Base-by-base conservation (phyloP, 2,329 filamentous ascomycete genomes). In the Penicillium sp. region DNA sequence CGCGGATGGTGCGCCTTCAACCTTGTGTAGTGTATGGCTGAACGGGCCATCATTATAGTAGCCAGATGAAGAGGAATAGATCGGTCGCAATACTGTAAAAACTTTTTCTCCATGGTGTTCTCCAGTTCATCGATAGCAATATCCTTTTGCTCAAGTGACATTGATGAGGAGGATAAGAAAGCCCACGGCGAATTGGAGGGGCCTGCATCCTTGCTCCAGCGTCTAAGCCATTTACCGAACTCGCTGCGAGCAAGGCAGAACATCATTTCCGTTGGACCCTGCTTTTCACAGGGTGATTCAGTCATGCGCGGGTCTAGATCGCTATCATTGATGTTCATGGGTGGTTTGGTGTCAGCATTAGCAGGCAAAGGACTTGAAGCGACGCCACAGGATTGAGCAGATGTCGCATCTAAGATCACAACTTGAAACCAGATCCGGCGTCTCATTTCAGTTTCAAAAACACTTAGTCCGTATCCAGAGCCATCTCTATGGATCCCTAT, bases 401-500 rank as follows among this genome's bases (percentile, higher is more conserved):
- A 64, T 16, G 61, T 64, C 26, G 51, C 54, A 48, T 72, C 70
- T n/a, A 72, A 39, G 27, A 69, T 55, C 5, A 65, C 44, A 2
- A 73, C 48, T 49, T 67, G 67, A 56, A 68, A 65, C 70, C 70
- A 72, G 21, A 71, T 54, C 5, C 69, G 64, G 22, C 69, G 65
- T 21, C 70, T 68, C 56, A 71, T 70, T 39, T 82, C 78, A 3
- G 74, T 74, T 24, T 82, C 79, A 50, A 81, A 82, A 22, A 75
- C 64, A 14, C 75, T 73, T 11, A 83, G 67, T 2, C 77, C 77
- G n/a, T 81, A 71, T 5, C 64, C 65, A 19, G 74, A 72, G 0
- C 78, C 78, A 64, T 84, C 81, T 16, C 78, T 72, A 59, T 83
- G 80, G 8, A 83, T 67, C 1, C 81, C 80, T 35, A 81, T 77